Conservation (phyloP, 139 green algal species). For the Raphidocelis subcapitata region DNA sequence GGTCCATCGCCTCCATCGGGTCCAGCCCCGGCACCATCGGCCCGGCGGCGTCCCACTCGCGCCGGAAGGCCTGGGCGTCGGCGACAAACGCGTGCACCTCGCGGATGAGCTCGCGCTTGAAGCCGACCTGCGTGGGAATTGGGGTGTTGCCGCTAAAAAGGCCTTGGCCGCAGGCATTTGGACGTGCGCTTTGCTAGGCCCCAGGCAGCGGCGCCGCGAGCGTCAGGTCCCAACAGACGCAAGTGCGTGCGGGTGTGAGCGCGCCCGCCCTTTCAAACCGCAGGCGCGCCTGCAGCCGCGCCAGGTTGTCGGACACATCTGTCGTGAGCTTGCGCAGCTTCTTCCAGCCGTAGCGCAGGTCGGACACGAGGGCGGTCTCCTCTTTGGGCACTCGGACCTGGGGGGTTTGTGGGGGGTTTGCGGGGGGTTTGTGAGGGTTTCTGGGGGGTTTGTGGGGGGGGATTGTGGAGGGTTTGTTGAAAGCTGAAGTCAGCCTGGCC, state of each 20-base stretch:
- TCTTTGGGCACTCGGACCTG: constrained; percentile 88
- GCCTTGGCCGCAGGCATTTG: too few species aligned
- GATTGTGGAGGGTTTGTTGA: too few species aligned
- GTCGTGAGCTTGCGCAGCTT: constrained; percentile 84
- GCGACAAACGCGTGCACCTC: constrained; percentile 85
- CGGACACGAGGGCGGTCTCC: constrained; percentile 84
- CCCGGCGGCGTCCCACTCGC: constrained; percentile 83
- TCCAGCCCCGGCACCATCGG: constrained; percentile 87
- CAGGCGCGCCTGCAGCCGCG: constrained; percentile 75
- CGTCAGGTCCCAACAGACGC: too few species aligned
- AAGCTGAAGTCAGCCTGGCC: too few species aligned
- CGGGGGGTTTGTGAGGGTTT: too few species aligned
- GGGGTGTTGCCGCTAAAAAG: too few species aligned
- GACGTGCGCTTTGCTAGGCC: too few species aligned
- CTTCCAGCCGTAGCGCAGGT: constrained; percentile 89
- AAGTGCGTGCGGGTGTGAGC: too few species aligned
- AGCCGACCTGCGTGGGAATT: constrained; percentile 70
- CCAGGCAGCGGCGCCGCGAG: too few species aligned
- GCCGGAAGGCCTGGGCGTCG: constrained; percentile 77
- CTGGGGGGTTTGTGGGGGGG: too few species aligned
- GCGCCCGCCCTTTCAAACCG: too few species aligned
- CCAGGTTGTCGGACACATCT: constrained; percentile 82
- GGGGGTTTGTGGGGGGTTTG: neutral
- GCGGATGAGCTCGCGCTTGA: constrained; percentile 90
- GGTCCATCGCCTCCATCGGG: constrained; percentile 87